Percentiles rank a stretch among this genome's conserved stretches.
Evolutionary conservation across 192 early-diverging fungal species (phyloP).

Genomic region (Spizellomyces punctatus): DNA sequence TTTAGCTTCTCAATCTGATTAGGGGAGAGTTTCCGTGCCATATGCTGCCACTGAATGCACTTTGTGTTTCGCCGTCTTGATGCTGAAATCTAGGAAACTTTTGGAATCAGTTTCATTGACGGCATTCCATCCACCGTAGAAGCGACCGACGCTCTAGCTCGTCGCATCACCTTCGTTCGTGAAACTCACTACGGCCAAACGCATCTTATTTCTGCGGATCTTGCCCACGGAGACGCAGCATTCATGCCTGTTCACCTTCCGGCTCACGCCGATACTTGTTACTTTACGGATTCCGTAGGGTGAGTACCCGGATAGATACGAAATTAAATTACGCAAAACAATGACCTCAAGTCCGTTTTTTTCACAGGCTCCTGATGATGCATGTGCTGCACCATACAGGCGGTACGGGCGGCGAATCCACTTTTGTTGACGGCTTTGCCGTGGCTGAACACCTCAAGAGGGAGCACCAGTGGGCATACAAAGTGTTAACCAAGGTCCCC

Average conservation of each 20-base stretch:
- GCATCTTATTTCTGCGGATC: slow-evolving; percentile 55
- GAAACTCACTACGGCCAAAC: slow-evolving; percentile 69
- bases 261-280: slow-evolving; percentile 80
- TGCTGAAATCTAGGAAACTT: too few species aligned
- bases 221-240: slow-evolving; percentile 78
- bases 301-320: too few species aligned
- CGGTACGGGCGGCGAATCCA: slow-evolving; percentile 71
- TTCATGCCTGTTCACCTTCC: slow-evolving; percentile 68
- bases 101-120: slow-evolving; percentile 6
- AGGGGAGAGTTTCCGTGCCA: too few species aligned
- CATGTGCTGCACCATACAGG: slow-evolving; percentile 64
- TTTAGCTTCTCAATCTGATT: too few species aligned
- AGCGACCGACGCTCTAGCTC: slow-evolving; percentile 63
- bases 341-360: too few species aligned
- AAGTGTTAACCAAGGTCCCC: slow-evolving; percentile 51
- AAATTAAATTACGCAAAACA: too few species aligned
- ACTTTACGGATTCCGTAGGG: slow-evolving; percentile 79
- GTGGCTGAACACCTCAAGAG: slow-evolving; percentile 63
- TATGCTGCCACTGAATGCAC: too few species aligned
- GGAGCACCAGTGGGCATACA: slow-evolving; percentile 54
- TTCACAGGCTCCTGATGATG: slow-evolving; percentile 76
- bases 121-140: slow-evolving; percentile 8
- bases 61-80: too few species aligned
- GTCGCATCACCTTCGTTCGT: slow-evolving; percentile 68
- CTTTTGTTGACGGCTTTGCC: slow-evolving; percentile 77